phyloP scores from a whole-genome alignment of 2,329 filamentous ascomycete species.

The Grosmannia clavigera region DNA sequence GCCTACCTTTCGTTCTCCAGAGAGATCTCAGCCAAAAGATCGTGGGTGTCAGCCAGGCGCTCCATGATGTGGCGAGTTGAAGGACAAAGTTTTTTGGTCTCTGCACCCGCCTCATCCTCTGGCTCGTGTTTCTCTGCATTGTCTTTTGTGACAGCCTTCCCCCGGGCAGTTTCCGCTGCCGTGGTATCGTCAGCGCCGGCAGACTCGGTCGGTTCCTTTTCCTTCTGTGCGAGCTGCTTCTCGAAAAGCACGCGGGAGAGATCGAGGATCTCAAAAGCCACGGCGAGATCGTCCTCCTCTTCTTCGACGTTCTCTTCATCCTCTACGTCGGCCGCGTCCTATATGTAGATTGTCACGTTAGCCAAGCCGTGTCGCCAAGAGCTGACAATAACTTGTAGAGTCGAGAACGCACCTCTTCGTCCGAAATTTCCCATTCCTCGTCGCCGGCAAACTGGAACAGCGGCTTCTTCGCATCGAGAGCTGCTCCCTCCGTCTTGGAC shows the following conservation, averaged over 20 bases:
- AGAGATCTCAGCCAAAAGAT: constrained; percentile 91
- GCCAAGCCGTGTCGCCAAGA: background rate
- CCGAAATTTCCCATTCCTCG: constrained; percentile 80
- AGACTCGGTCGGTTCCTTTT: constrained; percentile 24
- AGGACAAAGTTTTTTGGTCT: constrained; percentile 16
- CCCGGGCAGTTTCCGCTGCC: constrained; percentile 21
- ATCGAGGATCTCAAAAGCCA: constrained; percentile 77
- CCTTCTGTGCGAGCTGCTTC: constrained; percentile 35
- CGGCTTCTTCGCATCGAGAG: constrained; percentile 49
- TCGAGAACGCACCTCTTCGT: constrained; percentile 43
- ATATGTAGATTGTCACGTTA: background rate
- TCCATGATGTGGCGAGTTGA: constrained; percentile 57
- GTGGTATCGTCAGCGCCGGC: background rate
- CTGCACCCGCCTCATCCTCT: constrained; percentile 20
- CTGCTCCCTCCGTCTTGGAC: constrained; percentile 17
- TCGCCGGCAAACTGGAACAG: constrained; percentile 90
- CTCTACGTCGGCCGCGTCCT: constrained; percentile 4
- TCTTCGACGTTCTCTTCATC: constrained; percentile 37
- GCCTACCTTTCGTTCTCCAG: constrained; percentile 76
- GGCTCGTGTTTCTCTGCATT: constrained; percentile 21
- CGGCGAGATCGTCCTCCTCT: constrained; percentile 60
- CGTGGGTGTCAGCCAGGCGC: constrained; percentile 82
- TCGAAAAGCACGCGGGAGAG: constrained; percentile 56
- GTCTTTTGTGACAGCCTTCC: constrained; percentile 18
- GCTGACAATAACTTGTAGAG: background rate